These are phyloP conservation scores for Arachnopeziza araneosa DNA, from an alignment of 2,329 filamentous ascomycete species.

Conservation along the genomic window DNA sequence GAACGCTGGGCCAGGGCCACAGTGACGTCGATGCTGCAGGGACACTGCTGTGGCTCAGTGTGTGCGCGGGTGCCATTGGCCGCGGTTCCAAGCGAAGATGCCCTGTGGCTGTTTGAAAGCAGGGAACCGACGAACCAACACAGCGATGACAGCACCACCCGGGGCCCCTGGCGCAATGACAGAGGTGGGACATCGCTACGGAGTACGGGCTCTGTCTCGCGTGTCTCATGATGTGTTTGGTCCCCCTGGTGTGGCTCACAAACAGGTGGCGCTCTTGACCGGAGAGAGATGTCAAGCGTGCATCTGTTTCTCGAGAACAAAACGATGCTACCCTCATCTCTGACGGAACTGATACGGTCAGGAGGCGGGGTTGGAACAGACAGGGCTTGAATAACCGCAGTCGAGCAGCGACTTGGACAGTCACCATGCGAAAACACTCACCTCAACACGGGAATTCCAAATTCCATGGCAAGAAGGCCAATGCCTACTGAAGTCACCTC, in stretches of 20 bases:
- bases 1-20: too few species aligned
- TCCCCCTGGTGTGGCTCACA: background rate
- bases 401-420: background rate
- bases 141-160: background rate
- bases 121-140: background rate
- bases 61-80: background rate
- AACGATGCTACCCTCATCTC: background rate
- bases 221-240: background rate
- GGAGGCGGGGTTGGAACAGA: background rate
- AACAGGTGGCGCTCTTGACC: background rate
- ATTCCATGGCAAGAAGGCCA: background rate
- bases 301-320: background rate
- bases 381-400: background rate
- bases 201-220: background rate
- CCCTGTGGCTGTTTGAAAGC: background rate
- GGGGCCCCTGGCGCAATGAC: background rate
- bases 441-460: background rate
- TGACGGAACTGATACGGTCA: background rate
- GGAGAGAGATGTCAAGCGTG: background rate
- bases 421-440: background rate
- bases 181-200: background rate
- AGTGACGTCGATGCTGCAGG: constrained; percentile 6
- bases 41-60: constrained; percentile 4
- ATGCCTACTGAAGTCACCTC: background rate
- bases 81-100: too few species aligned